Evolutionary conservation across 2,329 filamentous ascomycete species (phyloP).

Genomic region (Monosporascus sp.): DNA sequence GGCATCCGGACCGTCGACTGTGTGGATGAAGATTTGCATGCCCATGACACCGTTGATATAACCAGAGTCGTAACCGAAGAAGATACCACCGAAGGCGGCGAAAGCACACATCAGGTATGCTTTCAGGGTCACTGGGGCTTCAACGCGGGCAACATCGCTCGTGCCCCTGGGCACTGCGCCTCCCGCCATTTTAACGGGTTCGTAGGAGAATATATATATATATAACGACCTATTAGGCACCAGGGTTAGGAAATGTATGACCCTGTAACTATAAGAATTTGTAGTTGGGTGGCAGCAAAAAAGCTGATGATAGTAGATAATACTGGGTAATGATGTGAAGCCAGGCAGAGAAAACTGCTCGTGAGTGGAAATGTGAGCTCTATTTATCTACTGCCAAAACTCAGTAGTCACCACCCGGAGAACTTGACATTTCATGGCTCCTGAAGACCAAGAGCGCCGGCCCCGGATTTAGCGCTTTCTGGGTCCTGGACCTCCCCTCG

Average conservation of each 20-base stretch:
- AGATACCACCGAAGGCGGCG: conserved; percentile 30
- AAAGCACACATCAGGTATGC: conserved; percentile 35
- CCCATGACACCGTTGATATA: conserved; percentile 34
- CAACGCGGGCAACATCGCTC: conserved; percentile 47
- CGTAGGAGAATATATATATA: background rate
- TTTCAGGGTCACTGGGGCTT: conserved; percentile 52
- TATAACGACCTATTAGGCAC: background rate
- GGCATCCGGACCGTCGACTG: conserved; percentile 27
- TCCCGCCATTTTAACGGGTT: conserved; percentile 19
- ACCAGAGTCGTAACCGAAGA: conserved; percentile 35
- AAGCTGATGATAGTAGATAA: too few species aligned
- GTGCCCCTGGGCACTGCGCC: conserved; percentile 30
- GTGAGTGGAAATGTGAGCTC: too few species aligned
- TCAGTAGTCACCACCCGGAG: too few species aligned
- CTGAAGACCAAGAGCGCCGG: too few species aligned
- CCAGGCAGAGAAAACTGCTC: too few species aligned
- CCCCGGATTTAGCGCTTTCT: too few species aligned
- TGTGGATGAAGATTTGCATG: conserved; percentile 30
- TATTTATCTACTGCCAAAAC: too few species aligned
- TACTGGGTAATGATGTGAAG: too few species aligned
- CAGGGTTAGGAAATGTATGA: background rate
- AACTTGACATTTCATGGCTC: too few species aligned
- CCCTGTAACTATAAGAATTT: too few species aligned
- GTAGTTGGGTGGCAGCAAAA: too few species aligned
- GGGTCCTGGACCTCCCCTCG: too few species aligned